Evolutionary conservation across 768 basidiomycete genomes (phyloP), one percentile per base, ranked within the genome.

Genomic region (Tricholoma terreum): DNA sequence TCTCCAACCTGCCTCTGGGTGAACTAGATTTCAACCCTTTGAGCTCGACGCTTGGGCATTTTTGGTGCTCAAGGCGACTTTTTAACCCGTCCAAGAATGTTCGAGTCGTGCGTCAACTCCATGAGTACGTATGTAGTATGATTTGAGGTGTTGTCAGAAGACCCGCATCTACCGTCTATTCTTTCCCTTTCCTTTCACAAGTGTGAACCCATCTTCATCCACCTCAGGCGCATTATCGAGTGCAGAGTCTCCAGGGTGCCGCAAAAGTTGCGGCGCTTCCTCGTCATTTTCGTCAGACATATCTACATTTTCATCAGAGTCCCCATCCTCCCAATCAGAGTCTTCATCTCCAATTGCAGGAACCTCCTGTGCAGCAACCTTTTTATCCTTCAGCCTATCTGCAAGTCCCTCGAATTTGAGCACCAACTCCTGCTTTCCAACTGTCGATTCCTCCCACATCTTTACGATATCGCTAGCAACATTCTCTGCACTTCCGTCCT

Each of bases 161-260:
- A 48, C 24, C 4, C 35, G 45, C 53, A 49, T 75, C 61, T 27
- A 81, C 70, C 69, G 69, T 58, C 73, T 72, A 45, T 78, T 75
- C 65, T 84, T 86, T 10, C 83, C 79, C 63, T 83, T 85, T 22
- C 75, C 77, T 63, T 81, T 81, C 2, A 98, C 92, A 51, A 88
- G 67, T 3, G 89, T 92, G 68, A 98, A 98, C 0, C 95, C 95
- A 58, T 98, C 94, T 59, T 94, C 90, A 64, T 98, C 95, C 0
- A 95, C 79, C 51, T 91, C 82, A 0, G 89, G 87, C 64, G 89
- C 86, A 10, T 77, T 73, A 52, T 71, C 76, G n/a, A 63, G 72
- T 57, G 69, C 61, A 30, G 63, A 52, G 48, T 65, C 50, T 7
- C 56, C 58, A 3, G 68, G 58, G 40, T 62, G 71, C 55, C 81